A percentile compares a stretch with the other conserved stretches of the same genome.
These are phyloP conservation scores for Amanita exitialis DNA, from an alignment of 768 basidiomycete genomes.

Conservation along the genomic window DNA sequence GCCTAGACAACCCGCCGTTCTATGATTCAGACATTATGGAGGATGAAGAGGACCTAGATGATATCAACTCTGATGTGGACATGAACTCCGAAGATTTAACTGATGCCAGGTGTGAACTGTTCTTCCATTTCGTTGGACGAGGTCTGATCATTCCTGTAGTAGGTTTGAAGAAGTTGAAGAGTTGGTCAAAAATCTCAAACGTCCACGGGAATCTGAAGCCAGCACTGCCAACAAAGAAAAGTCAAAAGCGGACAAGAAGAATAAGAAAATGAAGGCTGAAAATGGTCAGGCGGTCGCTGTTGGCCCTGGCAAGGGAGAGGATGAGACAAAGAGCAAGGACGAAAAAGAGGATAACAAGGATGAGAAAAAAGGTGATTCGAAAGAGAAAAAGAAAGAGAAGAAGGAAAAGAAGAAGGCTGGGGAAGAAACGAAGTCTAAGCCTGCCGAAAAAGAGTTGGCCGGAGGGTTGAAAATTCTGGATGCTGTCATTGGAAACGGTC, in stretches of 20 bases:
- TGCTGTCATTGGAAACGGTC: slow-evolving; percentile 71
- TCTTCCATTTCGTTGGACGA: background rate
- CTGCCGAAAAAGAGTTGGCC: slow-evolving; percentile 36
- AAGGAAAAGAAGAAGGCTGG: slow-evolving; percentile 16
- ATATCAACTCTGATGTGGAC: slow-evolving; percentile 80
- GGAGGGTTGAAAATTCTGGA: slow-evolving; percentile 76
- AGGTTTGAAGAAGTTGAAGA: slow-evolving; percentile 65
- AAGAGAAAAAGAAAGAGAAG: slow-evolving; percentile 25
- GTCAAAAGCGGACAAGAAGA: slow-evolving; percentile 59
- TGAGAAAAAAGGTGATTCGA: slow-evolving; percentile 17
- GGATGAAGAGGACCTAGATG: slow-evolving; percentile 55
- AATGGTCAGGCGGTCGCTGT: slow-evolving; percentile 23
- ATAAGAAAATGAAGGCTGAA: slow-evolving; percentile 67
- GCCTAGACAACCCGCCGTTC: slow-evolving; percentile 37
- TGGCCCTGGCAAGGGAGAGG: slow-evolving; percentile 39
- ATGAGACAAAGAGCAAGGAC: slow-evolving; percentile 17
- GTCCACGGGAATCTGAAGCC: slow-evolving; percentile 55
- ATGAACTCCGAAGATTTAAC: slow-evolving; percentile 54
- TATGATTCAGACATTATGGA: slow-evolving; percentile 37
- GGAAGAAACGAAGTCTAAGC: slow-evolving; percentile 20
- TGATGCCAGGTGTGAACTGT: slow-evolving; percentile 37
- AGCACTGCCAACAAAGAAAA: slow-evolving; percentile 20
- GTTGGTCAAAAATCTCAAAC: slow-evolving; percentile 46
- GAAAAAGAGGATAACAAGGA: slow-evolving; percentile 18
- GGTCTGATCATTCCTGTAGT: slow-evolving; percentile 19